A percentile compares a stretch with the other conserved stretches of the same genome.
These are phyloP conservation scores for Colletotrichum sp. DNA, from an alignment of 2,329 filamentous ascomycete genomes.

Conservation along the genomic window DNA sequence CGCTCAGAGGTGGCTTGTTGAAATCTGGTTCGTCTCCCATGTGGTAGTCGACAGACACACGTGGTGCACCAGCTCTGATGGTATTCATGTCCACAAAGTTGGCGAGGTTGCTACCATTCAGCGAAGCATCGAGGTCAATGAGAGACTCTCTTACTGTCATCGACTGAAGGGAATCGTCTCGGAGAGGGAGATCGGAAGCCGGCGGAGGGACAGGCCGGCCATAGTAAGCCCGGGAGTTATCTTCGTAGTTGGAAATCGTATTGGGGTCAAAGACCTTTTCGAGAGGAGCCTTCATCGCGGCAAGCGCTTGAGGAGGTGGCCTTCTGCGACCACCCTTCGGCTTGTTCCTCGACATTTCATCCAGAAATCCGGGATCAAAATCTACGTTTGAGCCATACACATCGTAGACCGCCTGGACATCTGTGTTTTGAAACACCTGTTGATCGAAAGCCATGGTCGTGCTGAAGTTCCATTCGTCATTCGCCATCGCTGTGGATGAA, in stretches of 20 bases:
- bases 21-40: conserved; percentile 33
- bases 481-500: conserved; percentile 48
- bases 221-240: conserved; percentile 68
- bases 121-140: conserved; percentile 68
- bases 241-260: conserved; percentile 68
- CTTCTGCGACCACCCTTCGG: conserved; percentile 55
- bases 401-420: conserved; percentile 64
- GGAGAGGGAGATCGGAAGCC: conserved; percentile 62
- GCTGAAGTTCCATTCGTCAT: conserved; percentile 72
- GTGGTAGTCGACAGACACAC: conserved; percentile 52
- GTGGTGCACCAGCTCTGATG: conserved; percentile 55
- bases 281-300: conserved; percentile 62
- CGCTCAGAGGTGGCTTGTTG: conserved; percentile 58
- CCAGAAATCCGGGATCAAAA: conserved; percentile 47
- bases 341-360: conserved; percentile 57
- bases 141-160: conserved; percentile 64
- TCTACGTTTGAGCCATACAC: conserved; percentile 65
- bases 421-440: conserved; percentile 56
- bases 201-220: conserved; percentile 48
- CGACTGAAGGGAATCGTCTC: conserved; percentile 57
- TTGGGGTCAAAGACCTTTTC: conserved; percentile 72
- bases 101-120: conserved; percentile 60
- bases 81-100: conserved; percentile 67
- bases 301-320: conserved; percentile 63
- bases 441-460: conserved; percentile 70